phyloP scores from a whole-genome alignment of 2,329 filamentous ascomycete species.

The Penicillium concentricum region DNA sequence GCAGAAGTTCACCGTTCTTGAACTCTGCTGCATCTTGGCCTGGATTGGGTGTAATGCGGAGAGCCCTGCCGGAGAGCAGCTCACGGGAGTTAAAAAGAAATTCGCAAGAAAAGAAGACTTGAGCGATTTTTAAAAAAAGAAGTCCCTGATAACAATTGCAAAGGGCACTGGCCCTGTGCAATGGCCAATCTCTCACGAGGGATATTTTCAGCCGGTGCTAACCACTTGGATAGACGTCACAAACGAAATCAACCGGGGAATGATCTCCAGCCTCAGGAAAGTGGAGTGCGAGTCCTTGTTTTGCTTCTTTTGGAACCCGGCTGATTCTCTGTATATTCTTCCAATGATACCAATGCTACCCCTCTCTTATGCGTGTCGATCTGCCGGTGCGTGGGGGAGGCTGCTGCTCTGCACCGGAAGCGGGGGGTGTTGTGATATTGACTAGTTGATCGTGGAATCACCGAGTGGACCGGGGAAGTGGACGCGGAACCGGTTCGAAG shows the following conservation, averaged over 20 bases:
- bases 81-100: slow-evolving; percentile 26
- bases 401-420: slow-evolving; percentile 29
- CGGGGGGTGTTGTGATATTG: slow-evolving; percentile 27
- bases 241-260: slow-evolving; percentile 14
- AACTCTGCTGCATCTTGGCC: slow-evolving; percentile 48
- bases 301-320: slow-evolving; percentile 22
- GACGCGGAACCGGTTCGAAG: slow-evolving; percentile 16
- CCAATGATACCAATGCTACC: slow-evolving; percentile 24
- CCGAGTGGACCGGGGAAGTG: slow-evolving; percentile 15
- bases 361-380: slow-evolving; percentile 33
- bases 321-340: slow-evolving; percentile 17
- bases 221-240: slow-evolving; percentile 23
- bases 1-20: slow-evolving; percentile 40
- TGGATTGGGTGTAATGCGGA: slow-evolving; percentile 40
- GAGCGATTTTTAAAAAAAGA: slow-evolving; percentile 12
- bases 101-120: slow-evolving; percentile 17
- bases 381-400: slow-evolving; percentile 36
- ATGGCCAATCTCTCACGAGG: slow-evolving; percentile 13
- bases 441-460: slow-evolving; percentile 30
- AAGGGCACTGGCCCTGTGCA: slow-evolving; percentile 25
- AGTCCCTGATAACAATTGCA: slow-evolving; percentile 24
- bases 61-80: slow-evolving; percentile 44
- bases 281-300: slow-evolving; percentile 12
- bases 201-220: slow-evolving; percentile 16
- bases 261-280: slow-evolving; percentile 23